Percentiles rank a stretch among this genome's conserved stretches.
phyloP scores from a whole-genome alignment of 441 rosid genomes.

The Oxalis stricta region DNA sequence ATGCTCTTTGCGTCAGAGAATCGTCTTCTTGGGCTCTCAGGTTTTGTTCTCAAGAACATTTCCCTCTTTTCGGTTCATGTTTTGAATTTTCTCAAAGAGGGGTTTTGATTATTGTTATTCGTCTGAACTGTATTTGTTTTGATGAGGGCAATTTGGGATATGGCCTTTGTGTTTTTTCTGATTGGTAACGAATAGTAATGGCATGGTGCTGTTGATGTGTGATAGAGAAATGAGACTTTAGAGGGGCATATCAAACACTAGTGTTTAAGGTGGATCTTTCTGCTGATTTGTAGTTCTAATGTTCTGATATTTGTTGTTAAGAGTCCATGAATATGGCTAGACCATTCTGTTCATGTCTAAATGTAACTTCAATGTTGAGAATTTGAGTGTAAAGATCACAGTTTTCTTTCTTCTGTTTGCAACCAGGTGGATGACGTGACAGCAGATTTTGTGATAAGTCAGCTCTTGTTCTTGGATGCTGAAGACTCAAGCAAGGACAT shows the following conservation, averaged over 20 bases:
- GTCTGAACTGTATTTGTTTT: neutral
- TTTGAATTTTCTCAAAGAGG: neutral
- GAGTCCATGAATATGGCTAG: too few species aligned
- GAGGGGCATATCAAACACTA: too few species aligned
- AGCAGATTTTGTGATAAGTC: conserved; percentile 77
- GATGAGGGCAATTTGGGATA: neutral
- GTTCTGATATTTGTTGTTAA: too few species aligned
- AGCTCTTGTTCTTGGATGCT: conserved; percentile 77
- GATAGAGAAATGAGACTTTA: neutral
- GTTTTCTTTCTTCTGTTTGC: neutral
- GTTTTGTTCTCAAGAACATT: conserved; percentile 20
- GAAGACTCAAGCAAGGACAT: conserved; percentile 73
- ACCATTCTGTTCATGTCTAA: too few species aligned
- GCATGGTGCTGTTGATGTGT: neutral
- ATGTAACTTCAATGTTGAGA: neutral
- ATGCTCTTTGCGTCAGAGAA: conserved; percentile 89
- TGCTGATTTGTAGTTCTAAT: too few species aligned
- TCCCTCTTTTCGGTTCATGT: neutral
- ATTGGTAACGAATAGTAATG: neutral
- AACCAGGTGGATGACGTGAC: conserved; percentile 67
- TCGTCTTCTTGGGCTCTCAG: conserved; percentile 75
- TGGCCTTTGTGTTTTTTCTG: neutral
- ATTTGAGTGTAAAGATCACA: neutral
- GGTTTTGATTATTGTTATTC: neutral
- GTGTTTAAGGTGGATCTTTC: neutral